Evolutionary conservation across 176 grass and related monocot genomes (phyloP).

Genomic region (Bolboschoenus planiculmis): DNA sequence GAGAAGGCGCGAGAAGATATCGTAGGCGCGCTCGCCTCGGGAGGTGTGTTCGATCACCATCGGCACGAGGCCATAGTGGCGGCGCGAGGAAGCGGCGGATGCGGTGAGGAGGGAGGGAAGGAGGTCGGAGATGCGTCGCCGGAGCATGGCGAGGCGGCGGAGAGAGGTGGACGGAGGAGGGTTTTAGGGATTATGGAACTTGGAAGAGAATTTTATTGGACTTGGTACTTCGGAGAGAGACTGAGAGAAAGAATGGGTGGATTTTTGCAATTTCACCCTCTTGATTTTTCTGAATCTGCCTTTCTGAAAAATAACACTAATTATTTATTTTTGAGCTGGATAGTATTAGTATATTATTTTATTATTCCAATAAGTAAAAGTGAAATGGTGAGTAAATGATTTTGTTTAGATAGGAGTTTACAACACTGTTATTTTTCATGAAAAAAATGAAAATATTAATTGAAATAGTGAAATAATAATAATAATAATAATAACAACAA

Average conservation of each 20-base stretch:
- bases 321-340: too few species aligned
- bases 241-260: neutral
- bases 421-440: neutral
- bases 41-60: slow-evolving; percentile 94
- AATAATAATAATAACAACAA: neutral
- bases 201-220: neutral
- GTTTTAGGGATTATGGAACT: neutral
- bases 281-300: neutral
- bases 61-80: slow-evolving; percentile 39
- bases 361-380: neutral
- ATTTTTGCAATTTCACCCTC: neutral
- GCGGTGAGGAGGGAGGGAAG: slow-evolving; percentile 31
- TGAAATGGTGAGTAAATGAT: neutral
- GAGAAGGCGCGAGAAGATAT: slow-evolving; percentile 84
- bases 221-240: neutral
- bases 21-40: slow-evolving; percentile 78
- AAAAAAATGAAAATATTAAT: neutral
- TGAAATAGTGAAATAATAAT: neutral
- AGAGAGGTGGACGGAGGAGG: neutral
- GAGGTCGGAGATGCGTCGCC: slow-evolving; percentile 6
- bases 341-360: too few species aligned
- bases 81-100: neutral
- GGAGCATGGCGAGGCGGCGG: slow-evolving; percentile 10
- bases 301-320: too few species aligned
- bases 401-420: neutral